Evolutionary conservation across 495 filamentous ascomycete species (phyloP).

Genomic region (Elasticomyces elasticus): DNA sequence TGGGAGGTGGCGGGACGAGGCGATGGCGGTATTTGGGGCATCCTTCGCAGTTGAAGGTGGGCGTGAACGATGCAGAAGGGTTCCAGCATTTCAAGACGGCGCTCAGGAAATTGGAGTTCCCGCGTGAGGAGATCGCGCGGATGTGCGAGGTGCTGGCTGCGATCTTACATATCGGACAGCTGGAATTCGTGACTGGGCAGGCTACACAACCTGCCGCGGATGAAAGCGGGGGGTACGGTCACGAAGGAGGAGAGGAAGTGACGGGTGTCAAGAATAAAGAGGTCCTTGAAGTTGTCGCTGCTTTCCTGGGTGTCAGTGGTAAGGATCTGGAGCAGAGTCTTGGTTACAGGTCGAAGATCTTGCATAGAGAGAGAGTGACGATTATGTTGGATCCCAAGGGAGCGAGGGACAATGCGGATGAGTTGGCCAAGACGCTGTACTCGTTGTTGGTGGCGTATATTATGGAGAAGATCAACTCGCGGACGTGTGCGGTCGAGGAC

Average conservation of each 20-base stretch:
- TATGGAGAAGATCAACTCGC: slow-evolving; percentile 85
- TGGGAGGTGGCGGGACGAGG: slow-evolving; percentile 48
- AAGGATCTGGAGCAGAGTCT: slow-evolving; percentile 76
- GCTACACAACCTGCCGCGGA: slow-evolving; percentile 68
- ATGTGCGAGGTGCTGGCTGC: slow-evolving; percentile 87
- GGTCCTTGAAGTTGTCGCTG: slow-evolving; percentile 71
- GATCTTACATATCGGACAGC: slow-evolving; percentile 89
- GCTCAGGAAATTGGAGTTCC: slow-evolving; percentile 85
- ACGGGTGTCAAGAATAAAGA: slow-evolving; percentile 92
- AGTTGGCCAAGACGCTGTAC: slow-evolving; percentile 85
- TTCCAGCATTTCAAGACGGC: slow-evolving; percentile 98
- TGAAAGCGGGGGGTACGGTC: slow-evolving; percentile 91
- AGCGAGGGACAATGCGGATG: slow-evolving; percentile 83
- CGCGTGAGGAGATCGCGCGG: slow-evolving; percentile 84
- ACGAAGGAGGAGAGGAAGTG: slow-evolving; percentile 78
- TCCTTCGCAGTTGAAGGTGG: slow-evolving; percentile 90
- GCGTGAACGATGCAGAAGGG: slow-evolving; percentile 88
- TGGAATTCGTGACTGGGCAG: slow-evolving; percentile 77
- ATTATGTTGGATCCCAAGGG: slow-evolving; percentile 92
- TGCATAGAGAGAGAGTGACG: slow-evolving; percentile 88
- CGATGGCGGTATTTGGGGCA: slow-evolving; percentile 94
- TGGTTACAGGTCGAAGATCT: slow-evolving; percentile 90
- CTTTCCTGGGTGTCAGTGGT: slow-evolving; percentile 76
- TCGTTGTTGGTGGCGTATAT: slow-evolving; percentile 91
- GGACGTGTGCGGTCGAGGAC: slow-evolving; percentile 78